phyloP scores from a whole-genome alignment of 164 flowering plant species.

The Umbellularia californica region DNA sequence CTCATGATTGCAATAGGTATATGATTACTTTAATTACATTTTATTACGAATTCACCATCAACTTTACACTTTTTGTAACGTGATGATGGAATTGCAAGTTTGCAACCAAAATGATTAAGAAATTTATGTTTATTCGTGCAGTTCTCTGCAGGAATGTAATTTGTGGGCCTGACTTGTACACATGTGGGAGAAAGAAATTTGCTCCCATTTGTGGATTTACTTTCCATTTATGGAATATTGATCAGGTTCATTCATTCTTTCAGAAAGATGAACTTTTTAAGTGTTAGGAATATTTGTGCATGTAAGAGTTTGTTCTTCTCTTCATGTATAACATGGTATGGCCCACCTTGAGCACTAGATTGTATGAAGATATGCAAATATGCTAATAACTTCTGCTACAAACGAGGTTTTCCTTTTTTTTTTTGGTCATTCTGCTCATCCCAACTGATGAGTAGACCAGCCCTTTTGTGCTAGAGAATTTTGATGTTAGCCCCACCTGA shows the following conservation, averaged over 20 bases:
- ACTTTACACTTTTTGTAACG: neutral
- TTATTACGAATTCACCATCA: neutral
- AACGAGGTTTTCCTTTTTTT: too few relatives aligned
- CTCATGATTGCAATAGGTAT: neutral
- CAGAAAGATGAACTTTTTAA: neutral
- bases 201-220: constrained; percentile 22
- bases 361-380: too few relatives aligned
- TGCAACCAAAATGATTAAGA: neutral
- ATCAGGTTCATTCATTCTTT: neutral
- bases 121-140: constrained; percentile 32
- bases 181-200: constrained; percentile 30
- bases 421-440: too few relatives aligned
- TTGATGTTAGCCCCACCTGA: too few relatives aligned
- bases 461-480: too few relatives aligned
- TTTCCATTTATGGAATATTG: neutral
- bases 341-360: neutral
- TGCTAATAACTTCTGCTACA: too few relatives aligned
- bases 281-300: constrained; percentile 1
- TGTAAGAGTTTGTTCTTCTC: neutral
- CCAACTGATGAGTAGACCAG: too few relatives aligned
- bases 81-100: neutral
- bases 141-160: constrained; percentile 53
- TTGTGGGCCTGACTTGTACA: constrained; percentile 33
- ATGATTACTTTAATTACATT: neutral
- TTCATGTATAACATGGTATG: neutral